Conservation (phyloP, 768 basidiomycete genomes). For the Termitomyces sp. region DNA sequence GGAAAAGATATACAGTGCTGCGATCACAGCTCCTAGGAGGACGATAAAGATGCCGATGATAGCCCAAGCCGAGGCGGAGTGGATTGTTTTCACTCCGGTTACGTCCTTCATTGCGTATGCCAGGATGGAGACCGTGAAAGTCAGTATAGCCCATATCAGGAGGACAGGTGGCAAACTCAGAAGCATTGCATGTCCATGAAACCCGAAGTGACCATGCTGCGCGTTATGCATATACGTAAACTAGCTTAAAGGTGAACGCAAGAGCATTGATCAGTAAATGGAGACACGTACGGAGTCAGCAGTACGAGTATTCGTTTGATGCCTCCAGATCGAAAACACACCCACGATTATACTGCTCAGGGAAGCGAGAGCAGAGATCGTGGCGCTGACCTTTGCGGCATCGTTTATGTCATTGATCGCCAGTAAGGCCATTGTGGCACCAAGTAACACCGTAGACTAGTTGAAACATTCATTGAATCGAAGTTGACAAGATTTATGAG, state of each 20-base stretch:
- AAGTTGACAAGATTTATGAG: background rate
- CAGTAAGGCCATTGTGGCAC: constrained; percentile 46
- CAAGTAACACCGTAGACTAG: constrained; percentile 48
- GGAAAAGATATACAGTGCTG: constrained; percentile 42
- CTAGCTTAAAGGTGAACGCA: constrained; percentile 19
- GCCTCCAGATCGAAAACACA: constrained; percentile 52
- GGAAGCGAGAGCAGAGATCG: constrained; percentile 41
- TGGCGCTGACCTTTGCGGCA: constrained; percentile 29
- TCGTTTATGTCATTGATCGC: constrained; percentile 35
- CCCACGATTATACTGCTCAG: constrained; percentile 52
- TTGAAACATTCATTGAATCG: background rate
- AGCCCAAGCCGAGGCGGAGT: constrained; percentile 31
- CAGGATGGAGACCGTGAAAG: constrained; percentile 40
- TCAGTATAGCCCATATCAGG: constrained; percentile 49
- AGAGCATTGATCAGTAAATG: background rate
- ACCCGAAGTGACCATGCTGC: constrained; percentile 35
- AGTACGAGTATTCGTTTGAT: constrained; percentile 40
- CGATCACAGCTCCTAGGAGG: constrained; percentile 28
- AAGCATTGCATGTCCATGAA: constrained; percentile 44
- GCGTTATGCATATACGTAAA: constrained; percentile 52
- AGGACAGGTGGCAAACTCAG: constrained; percentile 48
- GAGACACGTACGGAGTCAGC: constrained; percentile 32
- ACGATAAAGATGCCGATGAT: constrained; percentile 34
- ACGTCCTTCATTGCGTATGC: constrained; percentile 36
- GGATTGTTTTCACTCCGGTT: constrained; percentile 13